Evolutionary conservation across 805 yeast genomes (phyloP), one percentile per base, ranked within the genome.

Genomic region (Wickerhamiella parazyma): DNA sequence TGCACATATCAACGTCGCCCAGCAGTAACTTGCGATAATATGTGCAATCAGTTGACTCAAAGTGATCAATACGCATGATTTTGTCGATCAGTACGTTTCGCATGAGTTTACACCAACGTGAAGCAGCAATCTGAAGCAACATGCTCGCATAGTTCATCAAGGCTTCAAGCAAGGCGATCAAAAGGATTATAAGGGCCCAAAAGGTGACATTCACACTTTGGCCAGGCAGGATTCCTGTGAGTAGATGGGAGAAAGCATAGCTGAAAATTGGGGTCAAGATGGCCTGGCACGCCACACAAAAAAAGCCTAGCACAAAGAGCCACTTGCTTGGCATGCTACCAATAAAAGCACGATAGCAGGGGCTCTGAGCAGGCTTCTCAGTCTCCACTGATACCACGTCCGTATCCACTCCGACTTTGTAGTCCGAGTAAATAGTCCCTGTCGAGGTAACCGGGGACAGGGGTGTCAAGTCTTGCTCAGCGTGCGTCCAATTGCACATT

Each of bases 1-100:
- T 68, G 47, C 83, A 61, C 53, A 85, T 94, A 52, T 95, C 75
- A 0, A 83, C 60, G 56, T 91, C 96, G 55, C 83, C 85, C 69
- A 87, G 65, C 2, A 89, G 50, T 14, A 87, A 64, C 0, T 93
- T 74, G 17, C 78, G 68, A 11, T 81, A 49, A 71, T 79, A 47
- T 1, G 55, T 45, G 1, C 50, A 28, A 75, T 71, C 2, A 12
- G 31, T 28, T 4, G 35, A n/a, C 22, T 22, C 7, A 11, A 33
- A 18, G 19, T n/a, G 5, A 9, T 25, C 29, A 14, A 21, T 25
- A 76, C 66, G 20, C 2, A 73, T 58, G 4, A 86, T 62, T 24
- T 62, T 66, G 1, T 54, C 50, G 51, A 84, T 73, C 0, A 76
- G 64, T 10, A 46, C 44, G 9, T 61, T 62, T 47, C 94, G 69